Conservation (phyloP, 805 yeast genomes). For the Candida nanaspora region DNA sequence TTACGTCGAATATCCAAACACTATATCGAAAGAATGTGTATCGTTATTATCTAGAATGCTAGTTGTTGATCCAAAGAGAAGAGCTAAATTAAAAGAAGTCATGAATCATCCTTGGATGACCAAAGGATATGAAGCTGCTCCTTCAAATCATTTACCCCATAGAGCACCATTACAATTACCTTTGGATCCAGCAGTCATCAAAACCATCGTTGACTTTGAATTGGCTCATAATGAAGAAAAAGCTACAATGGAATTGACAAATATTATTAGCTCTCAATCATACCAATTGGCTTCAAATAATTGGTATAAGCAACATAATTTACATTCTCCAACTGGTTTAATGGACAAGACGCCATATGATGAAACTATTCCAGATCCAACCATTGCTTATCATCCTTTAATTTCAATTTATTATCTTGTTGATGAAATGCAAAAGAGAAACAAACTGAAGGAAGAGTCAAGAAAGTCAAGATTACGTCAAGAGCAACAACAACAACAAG, state of each 20-base stretch:
- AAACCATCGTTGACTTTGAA: slow-evolving; percentile 71
- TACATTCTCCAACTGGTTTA: not conserved
- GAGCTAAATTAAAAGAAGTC: slow-evolving; percentile 77
- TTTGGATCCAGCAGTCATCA: slow-evolving; percentile 56
- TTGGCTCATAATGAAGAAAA: slow-evolving; percentile 58
- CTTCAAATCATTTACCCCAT: slow-evolving; percentile 65
- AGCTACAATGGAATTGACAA: slow-evolving; percentile 47
- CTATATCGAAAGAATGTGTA: slow-evolving; percentile 72
- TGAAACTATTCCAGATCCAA: slow-evolving; percentile 56
- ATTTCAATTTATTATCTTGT: slow-evolving; percentile 82
- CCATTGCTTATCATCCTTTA: slow-evolving; percentile 81
- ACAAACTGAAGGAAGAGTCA: slow-evolving; percentile 50
- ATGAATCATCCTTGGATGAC: slow-evolving; percentile 92
- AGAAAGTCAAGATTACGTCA: slow-evolving; percentile 20
- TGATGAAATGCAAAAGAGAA: slow-evolving; percentile 73
- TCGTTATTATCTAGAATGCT: slow-evolving; percentile 81
- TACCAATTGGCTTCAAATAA: slow-evolving; percentile 56
- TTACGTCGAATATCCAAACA: slow-evolving; percentile 81
- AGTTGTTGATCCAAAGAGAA: slow-evolving; percentile 77
- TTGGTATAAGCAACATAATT: slow-evolving; percentile 41
- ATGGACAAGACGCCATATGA: too few species aligned
- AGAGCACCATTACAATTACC: slow-evolving; percentile 72
- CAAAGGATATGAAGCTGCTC: slow-evolving; percentile 72
- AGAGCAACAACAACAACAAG: not conserved
- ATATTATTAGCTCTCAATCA: slow-evolving; percentile 53